These are phyloP conservation scores for Lachnellula cervina DNA, from an alignment of 2,329 filamentous ascomycete genomes.

Conservation along the genomic window DNA sequence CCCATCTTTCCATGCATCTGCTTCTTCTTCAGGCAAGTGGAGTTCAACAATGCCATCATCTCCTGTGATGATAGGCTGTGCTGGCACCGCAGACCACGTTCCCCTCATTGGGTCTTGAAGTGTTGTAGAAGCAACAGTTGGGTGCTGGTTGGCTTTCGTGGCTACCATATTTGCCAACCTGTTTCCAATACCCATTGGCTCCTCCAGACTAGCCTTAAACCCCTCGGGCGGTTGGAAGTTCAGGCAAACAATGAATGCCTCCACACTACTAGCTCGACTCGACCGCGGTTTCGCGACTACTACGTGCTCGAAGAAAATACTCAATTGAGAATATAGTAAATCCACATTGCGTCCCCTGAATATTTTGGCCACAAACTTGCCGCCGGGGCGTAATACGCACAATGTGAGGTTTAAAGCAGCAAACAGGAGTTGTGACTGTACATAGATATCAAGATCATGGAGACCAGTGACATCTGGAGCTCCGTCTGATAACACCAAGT, in stretches of 20 bases:
- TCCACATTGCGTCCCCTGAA: constrained; percentile 96
- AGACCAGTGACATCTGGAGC: constrained; percentile 95
- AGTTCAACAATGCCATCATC: constrained; percentile 26
- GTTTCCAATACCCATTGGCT: constrained; percentile 63
- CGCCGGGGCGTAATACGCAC: constrained; percentile 86
- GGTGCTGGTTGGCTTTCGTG: constrained; percentile 37
- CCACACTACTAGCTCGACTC: constrained; percentile 91
- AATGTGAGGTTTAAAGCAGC: constrained; percentile 89
- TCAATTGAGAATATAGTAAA: constrained; percentile 87
- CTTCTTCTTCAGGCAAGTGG: constrained; percentile 25
- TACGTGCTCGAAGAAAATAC: constrained; percentile 82
- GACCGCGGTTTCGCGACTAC: constrained; percentile 90
- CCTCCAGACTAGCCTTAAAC: constrained; percentile 70
- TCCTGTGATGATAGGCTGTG: constrained; percentile 5
- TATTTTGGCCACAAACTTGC: constrained; percentile 97
- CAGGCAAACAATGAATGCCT: constrained; percentile 93
- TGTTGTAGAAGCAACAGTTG: constrained; percentile 37
- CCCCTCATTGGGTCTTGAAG: constrained; percentile 43
- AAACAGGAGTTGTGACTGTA: constrained; percentile 92
- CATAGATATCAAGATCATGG: constrained; percentile 96
- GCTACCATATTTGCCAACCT: constrained; percentile 47
- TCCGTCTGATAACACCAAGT: constrained; percentile 91
- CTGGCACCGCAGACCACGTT: constrained; percentile 36
- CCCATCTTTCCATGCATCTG: constrained; percentile 44
- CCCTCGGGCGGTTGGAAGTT: constrained; percentile 77